Base-by-base conservation (phyloP, 192 early-diverging fungal species). In the Podila minutissima region DNA sequence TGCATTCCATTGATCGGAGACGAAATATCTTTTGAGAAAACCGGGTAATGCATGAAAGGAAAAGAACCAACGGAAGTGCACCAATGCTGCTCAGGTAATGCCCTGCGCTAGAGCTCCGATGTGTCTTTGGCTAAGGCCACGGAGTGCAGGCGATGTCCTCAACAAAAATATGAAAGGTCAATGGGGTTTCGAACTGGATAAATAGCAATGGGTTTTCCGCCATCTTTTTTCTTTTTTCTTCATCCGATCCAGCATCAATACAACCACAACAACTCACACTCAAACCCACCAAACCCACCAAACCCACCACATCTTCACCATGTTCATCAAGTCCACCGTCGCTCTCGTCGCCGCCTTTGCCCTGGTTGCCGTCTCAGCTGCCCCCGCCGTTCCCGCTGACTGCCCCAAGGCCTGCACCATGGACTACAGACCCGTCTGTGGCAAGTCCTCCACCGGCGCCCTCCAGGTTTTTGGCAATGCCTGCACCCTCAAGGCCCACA, bases 331-430 rank as follows among this genome's bases (percentile, higher is more conserved):
- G n/a, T 55, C 53, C 24, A 24, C 24, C 53, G n/a, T 26, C n/a
- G 24, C 53, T 55, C 20, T 55, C 11, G 22, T 55, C 22, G 53
- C 53, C 22, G 24, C 53, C 53, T 22, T 26, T 7, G 2, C 22
- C 22, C 8, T 55, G 53, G 53, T 55, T 22, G n/a, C 53, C 53
- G 53, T 46, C 41, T 46, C 41, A 15, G 41, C 41, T 11, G 41
- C 41, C 2, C 41, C 41, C 4, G 41, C 41, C 13, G 53, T 22
- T 12, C 53, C 53, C 11, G 53, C 2, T 7, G 24, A 55, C n/a
- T 55, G 53, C 6, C 53, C 24, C 22, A 55, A 55, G 24, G 53
- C 53, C 53, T 55, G 53, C 53, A 55, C 53, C 53, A 55, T 55
- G 53, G 53, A 55, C 22, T 55, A 55, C 53, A 1, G 53, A 0